A percentile compares a stretch with the other conserved stretches of the same genome.
phyloP scores from a whole-genome alignment of 2,329 filamentous ascomycete species.

The Rhynchosporium secalis region DNA sequence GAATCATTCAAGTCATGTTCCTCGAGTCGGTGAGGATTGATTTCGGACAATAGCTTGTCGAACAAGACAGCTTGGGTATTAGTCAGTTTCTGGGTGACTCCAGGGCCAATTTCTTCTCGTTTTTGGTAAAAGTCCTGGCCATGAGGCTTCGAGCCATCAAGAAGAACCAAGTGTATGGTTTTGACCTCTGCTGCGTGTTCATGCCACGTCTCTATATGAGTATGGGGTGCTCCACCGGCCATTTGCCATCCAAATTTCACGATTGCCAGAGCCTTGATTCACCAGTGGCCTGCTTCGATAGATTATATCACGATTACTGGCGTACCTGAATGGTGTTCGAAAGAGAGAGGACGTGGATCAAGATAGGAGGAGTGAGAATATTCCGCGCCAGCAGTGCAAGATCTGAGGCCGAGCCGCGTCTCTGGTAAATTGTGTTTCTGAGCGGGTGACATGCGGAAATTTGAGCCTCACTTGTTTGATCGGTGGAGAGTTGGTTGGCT shows the following conservation, averaged over 20 bases:
- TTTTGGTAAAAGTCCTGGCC: background rate
- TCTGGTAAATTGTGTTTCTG: background rate
- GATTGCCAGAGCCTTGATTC: slow-evolving; percentile 1
- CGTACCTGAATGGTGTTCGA: slow-evolving; percentile 1
- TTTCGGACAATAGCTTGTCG: background rate
- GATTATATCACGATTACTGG: background rate
- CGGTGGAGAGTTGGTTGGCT: background rate
- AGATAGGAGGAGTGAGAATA: background rate
- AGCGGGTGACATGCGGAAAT: background rate
- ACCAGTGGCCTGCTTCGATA: background rate
- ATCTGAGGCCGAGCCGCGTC: background rate
- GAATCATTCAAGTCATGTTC: slow-evolving; percentile 5
- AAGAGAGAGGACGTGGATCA: background rate
- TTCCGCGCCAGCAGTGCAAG: background rate
- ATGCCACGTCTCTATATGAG: slow-evolving; percentile 15
- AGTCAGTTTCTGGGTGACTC: background rate
- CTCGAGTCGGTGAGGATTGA: background rate
- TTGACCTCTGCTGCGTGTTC: background rate
- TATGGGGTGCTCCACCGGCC: slow-evolving; percentile 15
- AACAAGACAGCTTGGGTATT: background rate
- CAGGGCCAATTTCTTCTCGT: background rate
- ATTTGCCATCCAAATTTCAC: slow-evolving; percentile 8
- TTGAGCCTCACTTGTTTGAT: background rate
- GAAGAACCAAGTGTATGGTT: background rate
- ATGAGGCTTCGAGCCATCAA: background rate